Percentiles rank a stretch among this genome's conserved stretches.
Evolutionary conservation across 768 basidiomycete genomes (phyloP).

Genomic region (Rhizopogon vesiculosus): DNA sequence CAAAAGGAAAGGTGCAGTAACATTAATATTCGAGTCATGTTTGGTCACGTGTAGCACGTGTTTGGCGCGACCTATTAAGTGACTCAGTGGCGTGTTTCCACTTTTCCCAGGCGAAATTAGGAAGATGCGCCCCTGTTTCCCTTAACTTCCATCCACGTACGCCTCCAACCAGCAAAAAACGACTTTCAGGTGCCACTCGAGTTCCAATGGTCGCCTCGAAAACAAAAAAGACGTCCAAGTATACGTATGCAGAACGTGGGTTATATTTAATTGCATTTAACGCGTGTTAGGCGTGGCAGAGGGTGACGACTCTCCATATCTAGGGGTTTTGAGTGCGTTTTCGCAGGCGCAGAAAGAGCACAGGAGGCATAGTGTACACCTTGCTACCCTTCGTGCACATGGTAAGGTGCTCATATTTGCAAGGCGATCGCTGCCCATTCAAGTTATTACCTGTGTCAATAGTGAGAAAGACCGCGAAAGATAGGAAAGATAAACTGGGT

Average conservation of each 20-base stretch:
- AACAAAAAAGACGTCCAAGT: constrained; percentile 25
- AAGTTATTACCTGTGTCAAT: background rate
- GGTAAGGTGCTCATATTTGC: constrained; percentile 19
- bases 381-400: constrained; percentile 43
- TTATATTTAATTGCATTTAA: constrained; percentile 2
- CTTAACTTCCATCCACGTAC: background rate
- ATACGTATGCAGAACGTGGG: constrained; percentile 39
- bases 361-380: constrained; percentile 39
- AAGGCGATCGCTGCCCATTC: background rate
- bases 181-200: background rate
- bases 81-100: background rate
- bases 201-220: constrained; percentile 26
- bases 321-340: constrained; percentile 45
- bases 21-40: background rate
- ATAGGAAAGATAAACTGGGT: constrained; percentile 40
- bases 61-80: background rate
- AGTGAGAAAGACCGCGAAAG: constrained; percentile 45
- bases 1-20: background rate
- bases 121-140: background rate
- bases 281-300: background rate
- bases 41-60: background rate
- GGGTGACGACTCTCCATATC: constrained; percentile 1
- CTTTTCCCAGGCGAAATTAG: constrained; percentile 1
- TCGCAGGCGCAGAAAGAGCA: constrained; percentile 40
- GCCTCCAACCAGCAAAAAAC: background rate